These are phyloP conservation scores for Apiospora aurea DNA, from an alignment of 2,329 filamentous ascomycete species.

Conservation along the genomic window DNA sequence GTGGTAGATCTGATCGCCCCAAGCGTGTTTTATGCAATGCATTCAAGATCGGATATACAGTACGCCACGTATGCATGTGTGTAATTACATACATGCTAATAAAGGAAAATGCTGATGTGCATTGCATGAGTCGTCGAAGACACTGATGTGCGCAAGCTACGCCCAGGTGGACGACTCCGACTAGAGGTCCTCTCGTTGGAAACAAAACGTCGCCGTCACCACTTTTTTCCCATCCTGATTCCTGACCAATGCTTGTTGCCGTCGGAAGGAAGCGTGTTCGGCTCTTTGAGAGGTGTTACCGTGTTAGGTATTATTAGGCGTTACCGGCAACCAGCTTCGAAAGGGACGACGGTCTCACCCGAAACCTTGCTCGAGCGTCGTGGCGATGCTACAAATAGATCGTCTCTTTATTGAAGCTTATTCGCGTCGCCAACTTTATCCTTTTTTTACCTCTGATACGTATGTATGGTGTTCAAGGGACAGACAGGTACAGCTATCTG, in stretches of 20 bases:
- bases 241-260: not conserved
- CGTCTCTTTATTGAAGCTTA: slow-evolving; percentile 18
- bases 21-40: slow-evolving; percentile 12
- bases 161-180: not conserved
- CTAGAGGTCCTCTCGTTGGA: not conserved
- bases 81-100: not conserved
- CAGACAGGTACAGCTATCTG: not conserved
- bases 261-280: not conserved
- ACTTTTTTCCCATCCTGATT: not conserved
- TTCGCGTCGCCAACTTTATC: not conserved
- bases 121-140: not conserved
- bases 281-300: not conserved
- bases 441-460: not conserved
- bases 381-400: not conserved
- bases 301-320: not conserved
- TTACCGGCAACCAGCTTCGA: not conserved
- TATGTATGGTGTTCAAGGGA: not conserved
- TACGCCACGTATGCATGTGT: not conserved
- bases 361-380: slow-evolving; percentile 13
- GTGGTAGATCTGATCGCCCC: slow-evolving; percentile 13
- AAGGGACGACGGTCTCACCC: not conserved
- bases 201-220: not conserved
- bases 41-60: not conserved
- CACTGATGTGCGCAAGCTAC: not conserved
- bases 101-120: not conserved